phyloP scores from a whole-genome alignment of 2,329 filamentous ascomycete genomes.

The Penicillium sp. region DNA sequence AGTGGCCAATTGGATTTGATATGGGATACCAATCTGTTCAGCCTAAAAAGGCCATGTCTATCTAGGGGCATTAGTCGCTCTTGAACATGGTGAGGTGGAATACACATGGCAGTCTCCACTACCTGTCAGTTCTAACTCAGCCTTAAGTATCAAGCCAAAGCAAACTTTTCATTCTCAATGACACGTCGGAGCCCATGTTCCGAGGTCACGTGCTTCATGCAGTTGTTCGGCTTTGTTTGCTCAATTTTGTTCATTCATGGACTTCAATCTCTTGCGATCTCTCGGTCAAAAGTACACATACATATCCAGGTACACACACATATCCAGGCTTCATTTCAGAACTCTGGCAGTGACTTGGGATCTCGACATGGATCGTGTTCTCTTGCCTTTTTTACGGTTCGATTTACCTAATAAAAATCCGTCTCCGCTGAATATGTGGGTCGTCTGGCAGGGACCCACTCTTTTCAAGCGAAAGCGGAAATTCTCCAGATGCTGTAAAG shows the following conservation, averaged over 20 bases:
- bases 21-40: too few species aligned
- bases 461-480: conserved; percentile 19
- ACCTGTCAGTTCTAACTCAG: background rate
- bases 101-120: background rate
- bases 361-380: background rate
- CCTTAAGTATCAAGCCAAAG: background rate
- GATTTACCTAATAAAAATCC: conserved; percentile 24
- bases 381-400: conserved; percentile 12
- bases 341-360: background rate
- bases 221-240: background rate
- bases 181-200: background rate
- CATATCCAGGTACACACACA: background rate
- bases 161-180: background rate
- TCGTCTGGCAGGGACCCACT: background rate
- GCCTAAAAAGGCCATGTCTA: too few species aligned
- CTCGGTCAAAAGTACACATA: background rate
- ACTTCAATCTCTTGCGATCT: background rate
- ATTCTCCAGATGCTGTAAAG: conserved; percentile 4
- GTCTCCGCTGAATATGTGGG: conserved; percentile 8
- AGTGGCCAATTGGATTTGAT: too few species aligned
- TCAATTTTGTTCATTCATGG: background rate
- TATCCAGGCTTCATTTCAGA: background rate
- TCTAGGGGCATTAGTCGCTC: too few species aligned
- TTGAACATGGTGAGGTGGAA: too few species aligned
- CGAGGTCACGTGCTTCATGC: background rate